Evolutionary conservation across 2,329 filamentous ascomycete species (phyloP).

Genomic region (Penicillium sp.): DNA sequence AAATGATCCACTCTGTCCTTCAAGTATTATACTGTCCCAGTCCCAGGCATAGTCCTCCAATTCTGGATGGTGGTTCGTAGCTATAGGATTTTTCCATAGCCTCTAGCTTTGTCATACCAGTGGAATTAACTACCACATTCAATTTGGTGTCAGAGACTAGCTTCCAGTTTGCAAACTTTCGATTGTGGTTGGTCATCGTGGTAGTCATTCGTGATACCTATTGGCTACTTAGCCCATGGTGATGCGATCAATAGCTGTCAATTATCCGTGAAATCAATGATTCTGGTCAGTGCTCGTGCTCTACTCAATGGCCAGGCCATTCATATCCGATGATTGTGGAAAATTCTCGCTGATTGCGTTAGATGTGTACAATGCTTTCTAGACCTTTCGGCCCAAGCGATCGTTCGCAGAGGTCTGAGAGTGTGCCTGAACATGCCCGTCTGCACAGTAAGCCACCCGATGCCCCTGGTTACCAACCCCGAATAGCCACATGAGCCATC

Average conservation of each 20-base stretch:
- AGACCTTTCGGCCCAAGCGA: conserved; percentile 6
- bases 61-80: too few relatives aligned
- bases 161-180: too few relatives aligned
- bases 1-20: too few relatives aligned
- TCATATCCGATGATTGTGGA: not conserved
- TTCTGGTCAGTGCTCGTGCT: not conserved
- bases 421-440: conserved; percentile 5
- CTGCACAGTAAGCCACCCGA: not conserved
- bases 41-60: too few relatives aligned
- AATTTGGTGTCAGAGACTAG: too few relatives aligned
- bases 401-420: conserved; percentile 5
- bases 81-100: too few relatives aligned
- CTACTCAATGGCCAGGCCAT: not conserved
- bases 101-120: too few relatives aligned
- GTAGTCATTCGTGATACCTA: not conserved
- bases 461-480: not conserved
- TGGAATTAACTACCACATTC: too few relatives aligned
- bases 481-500: not conserved
- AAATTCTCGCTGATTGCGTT: not conserved
- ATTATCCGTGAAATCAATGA: too few relatives aligned
- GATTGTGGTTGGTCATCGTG: too few relatives aligned
- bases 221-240: not conserved
- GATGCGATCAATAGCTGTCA: not conserved
- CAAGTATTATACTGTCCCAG: too few relatives aligned
- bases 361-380: not conserved